Evolutionary conservation across 306 rosid genomes (phyloP), one percentile per base, ranked within the genome.

Genomic region (Gleditsia sinensis): DNA sequence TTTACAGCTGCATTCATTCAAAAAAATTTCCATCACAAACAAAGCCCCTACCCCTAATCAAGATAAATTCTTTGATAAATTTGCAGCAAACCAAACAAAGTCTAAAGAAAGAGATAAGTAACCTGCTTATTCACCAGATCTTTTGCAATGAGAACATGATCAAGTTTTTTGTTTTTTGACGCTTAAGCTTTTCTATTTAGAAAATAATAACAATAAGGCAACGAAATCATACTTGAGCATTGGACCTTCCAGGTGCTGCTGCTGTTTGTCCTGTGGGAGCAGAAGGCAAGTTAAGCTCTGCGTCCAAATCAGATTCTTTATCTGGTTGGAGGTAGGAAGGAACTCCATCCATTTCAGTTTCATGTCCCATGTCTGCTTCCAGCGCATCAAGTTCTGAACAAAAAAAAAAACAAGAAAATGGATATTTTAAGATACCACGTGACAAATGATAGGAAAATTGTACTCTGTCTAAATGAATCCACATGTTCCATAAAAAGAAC

Each of bases 291-390:
- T 83, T 92, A 60, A 95, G 90, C 78, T 95, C 98, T 10, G 91
- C 73, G 0, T 95, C 98, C 54, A 88, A 83, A 81, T 90, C 90
- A n/a, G 96, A 33, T 80, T 92, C 97, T 77, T 81, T 89, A 67
- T 94, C 99, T 27, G 98, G 99, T 76, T 92, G 99, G 69, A 95
- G 99, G 81, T 95, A 95, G 23, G 98, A 95, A 43, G 99, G 99
- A 57, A 95, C 96, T 25, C 97, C 98, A 62, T 87, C 88, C 72
- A 88, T 75, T 77, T 90, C 96, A 24, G 89, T 77, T 79, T 94
- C 99, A 73, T 80, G 61, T 80, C 96, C 97, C 98, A 94, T 94
- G 85, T 94, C 99, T 20, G 79, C 77, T 81, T 94, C 99, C 75
- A 94, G 74, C 0, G 97, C 99, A 72, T 92, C 99, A 50, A 94